Percentiles rank a stretch among this genome's conserved stretches.
These are phyloP conservation scores for Beta vulgaris DNA, from an alignment of 148 eudicot species.

Conservation along the genomic window DNA sequence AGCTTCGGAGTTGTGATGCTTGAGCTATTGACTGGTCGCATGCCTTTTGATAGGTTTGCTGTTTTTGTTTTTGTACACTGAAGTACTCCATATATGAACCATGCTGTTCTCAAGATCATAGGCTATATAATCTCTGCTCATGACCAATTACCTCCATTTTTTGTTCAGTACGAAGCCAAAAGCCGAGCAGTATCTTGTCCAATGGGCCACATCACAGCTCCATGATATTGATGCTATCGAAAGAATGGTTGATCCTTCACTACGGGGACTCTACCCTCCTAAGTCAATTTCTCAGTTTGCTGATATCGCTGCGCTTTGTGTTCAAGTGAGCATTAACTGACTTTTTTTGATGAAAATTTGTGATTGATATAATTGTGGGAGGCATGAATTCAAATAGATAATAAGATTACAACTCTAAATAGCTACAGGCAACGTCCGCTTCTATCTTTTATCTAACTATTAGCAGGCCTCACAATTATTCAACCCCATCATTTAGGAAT, in stretches of 20 bases:
- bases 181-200: constrained; percentile 54
- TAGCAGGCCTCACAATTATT: too few relatives aligned
- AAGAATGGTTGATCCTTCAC: constrained; percentile 65
- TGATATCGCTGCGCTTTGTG: constrained; percentile 53
- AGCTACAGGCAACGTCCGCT: too few relatives aligned
- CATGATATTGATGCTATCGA: constrained; percentile 64
- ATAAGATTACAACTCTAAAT: not conserved
- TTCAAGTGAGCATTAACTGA: constrained; percentile 44
- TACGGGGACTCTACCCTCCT: constrained; percentile 60
- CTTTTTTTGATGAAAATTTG: not conserved
- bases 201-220: constrained; percentile 66
- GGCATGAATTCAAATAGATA: not conserved
- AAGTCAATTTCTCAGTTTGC: constrained; percentile 68
- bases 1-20: constrained; percentile 74
- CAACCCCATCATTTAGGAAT: too few relatives aligned
- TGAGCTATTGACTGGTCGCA: constrained; percentile 73
- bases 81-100: too few relatives aligned
- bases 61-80: not conserved
- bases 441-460: too few relatives aligned
- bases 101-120: too few relatives aligned
- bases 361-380: not conserved
- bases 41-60: constrained; percentile 62
- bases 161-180: constrained; percentile 45
- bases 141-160: not conserved
- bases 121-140: not conserved